Conservation (phyloP, 225 moss, liverwort and hornwort genomes). For the Anthoceros angustus region DNA sequence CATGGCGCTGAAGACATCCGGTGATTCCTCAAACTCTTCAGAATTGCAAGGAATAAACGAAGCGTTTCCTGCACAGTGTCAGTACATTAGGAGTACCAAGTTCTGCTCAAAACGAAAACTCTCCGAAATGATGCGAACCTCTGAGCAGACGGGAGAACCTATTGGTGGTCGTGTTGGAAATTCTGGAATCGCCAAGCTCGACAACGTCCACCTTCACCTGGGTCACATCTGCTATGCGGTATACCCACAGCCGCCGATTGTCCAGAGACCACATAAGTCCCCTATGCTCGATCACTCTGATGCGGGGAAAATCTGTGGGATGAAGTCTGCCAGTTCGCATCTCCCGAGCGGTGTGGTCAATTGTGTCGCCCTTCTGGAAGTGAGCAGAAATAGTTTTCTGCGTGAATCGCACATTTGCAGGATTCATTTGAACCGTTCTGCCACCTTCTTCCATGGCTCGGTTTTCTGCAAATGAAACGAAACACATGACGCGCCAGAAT, state of each 20-base stretch:
- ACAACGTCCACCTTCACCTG: not conserved
- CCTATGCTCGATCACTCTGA: not conserved
- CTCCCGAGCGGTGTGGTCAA: not conserved
- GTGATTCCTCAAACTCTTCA: too few relatives aligned
- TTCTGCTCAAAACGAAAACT: too few relatives aligned
- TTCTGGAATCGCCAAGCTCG: not conserved
- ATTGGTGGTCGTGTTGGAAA: not conserved
- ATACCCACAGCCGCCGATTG: not conserved
- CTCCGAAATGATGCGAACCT: too few relatives aligned
- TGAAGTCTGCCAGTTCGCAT: not conserved
- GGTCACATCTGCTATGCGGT: not conserved
- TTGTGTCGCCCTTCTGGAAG: not conserved
- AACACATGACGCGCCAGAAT: too few relatives aligned
- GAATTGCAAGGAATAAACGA: too few relatives aligned
- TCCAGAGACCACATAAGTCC: not conserved
- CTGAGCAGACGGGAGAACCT: not conserved
- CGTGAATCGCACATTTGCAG: not conserved
- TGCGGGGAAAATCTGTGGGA: not conserved
- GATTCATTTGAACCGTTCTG: not conserved
- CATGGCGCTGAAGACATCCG: too few relatives aligned
- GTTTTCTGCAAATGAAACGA: too few relatives aligned
- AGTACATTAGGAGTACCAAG: too few relatives aligned
- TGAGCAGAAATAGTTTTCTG: not conserved
- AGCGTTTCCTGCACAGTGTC: too few relatives aligned
- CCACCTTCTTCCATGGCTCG: too few relatives aligned